phyloP scores from a whole-genome alignment of 2,329 filamentous ascomycete species.

The Neonectria faginata region DNA sequence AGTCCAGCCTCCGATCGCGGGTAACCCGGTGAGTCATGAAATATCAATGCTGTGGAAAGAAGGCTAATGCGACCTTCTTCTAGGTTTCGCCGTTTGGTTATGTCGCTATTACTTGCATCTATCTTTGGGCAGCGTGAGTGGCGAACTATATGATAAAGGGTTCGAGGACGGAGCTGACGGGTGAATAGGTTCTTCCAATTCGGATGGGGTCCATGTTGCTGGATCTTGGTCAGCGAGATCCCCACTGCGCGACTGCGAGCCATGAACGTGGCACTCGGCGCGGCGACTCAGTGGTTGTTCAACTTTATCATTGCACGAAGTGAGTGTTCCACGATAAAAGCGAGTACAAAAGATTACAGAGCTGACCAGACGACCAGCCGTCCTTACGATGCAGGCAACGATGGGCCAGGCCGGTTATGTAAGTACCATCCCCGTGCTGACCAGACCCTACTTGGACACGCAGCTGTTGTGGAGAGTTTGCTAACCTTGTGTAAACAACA shows the following conservation, averaged over 20 bases:
- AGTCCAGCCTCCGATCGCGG: slow-evolving; percentile 67
- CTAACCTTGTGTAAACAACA: slow-evolving; percentile 32
- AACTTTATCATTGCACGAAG: slow-evolving; percentile 77
- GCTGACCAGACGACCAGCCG: slow-evolving; percentile 51
- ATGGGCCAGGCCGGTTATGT: slow-evolving; percentile 58
- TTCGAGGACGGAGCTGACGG: slow-evolving; percentile 32
- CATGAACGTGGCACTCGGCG: slow-evolving; percentile 75
- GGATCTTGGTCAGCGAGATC: slow-evolving; percentile 78
- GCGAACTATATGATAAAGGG: not conserved
- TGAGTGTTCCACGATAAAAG: slow-evolving; percentile 34
- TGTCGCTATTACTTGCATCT: slow-evolving; percentile 77
- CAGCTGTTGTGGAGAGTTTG: not conserved
- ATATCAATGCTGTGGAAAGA: too few species aligned
- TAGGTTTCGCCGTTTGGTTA: slow-evolving; percentile 75
- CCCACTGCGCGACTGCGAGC: slow-evolving; percentile 74
- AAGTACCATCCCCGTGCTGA: slow-evolving; percentile 35
- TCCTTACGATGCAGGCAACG: slow-evolving; percentile 74
- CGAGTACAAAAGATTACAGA: not conserved
- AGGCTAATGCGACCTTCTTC: not conserved
- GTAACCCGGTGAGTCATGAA: slow-evolving; percentile 55
- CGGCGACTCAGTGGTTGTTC: slow-evolving; percentile 79
- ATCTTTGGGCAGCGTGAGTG: slow-evolving; percentile 71
- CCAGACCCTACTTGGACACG: not conserved
- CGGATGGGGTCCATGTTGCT: slow-evolving; percentile 78
- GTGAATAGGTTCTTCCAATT: slow-evolving; percentile 69